phyloP scores from a whole-genome alignment of 2,329 filamentous ascomycete species.

The Aspergillus sp. region DNA sequence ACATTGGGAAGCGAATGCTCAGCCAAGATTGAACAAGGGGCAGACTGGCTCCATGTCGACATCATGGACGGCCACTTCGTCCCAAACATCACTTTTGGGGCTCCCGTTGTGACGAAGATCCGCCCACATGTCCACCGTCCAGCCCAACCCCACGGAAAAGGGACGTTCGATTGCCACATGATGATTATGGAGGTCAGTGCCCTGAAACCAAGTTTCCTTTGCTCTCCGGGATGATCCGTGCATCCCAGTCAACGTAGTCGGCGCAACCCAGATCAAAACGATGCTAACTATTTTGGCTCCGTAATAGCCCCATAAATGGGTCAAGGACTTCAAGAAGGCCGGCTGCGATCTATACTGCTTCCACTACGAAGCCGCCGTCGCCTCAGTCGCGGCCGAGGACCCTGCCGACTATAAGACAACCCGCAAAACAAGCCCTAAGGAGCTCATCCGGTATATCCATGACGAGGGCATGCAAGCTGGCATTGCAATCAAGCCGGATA shows the following conservation, averaged over 20 bases:
- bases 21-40: conserved; percentile 79
- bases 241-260: neutral
- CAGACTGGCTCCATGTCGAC: conserved; percentile 93
- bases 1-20: conserved; percentile 82
- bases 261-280: neutral
- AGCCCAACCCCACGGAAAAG: conserved; percentile 67
- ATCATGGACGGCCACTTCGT: conserved; percentile 99
- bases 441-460: conserved; percentile 89
- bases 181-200: conserved; percentile 89
- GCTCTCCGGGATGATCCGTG: neutral
- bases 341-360: conserved; percentile 99
- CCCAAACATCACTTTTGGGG: conserved; percentile 95
- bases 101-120: conserved; percentile 93
- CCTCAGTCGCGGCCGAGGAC: conserved; percentile 77
- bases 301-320: conserved; percentile 92
- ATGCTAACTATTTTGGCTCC: neutral
- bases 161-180: conserved; percentile 99
- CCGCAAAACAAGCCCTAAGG: conserved; percentile 74
- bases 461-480: conserved; percentile 83
- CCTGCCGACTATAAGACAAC: conserved; percentile 67
- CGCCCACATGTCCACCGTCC: conserved; percentile 80
- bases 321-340: conserved; percentile 88
- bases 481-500: conserved; percentile 93
- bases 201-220: no score
- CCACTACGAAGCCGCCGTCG: conserved; percentile 93